These are phyloP conservation scores for Tetrastigma voinierianum DNA, from an alignment of 164 flowering plant genomes.

Conservation along the genomic window DNA sequence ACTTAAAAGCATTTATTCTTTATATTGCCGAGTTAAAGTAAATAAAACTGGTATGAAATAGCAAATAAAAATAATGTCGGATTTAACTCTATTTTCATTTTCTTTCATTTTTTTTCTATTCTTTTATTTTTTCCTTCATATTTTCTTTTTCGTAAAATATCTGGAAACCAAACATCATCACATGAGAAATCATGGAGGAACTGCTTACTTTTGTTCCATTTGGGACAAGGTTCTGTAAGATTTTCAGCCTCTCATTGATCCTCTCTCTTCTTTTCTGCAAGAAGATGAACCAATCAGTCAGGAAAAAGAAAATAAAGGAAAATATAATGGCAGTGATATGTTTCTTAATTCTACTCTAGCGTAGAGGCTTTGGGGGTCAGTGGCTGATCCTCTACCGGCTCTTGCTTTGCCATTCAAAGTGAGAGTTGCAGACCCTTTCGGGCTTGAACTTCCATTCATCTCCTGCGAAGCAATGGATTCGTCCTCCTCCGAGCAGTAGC, in stretches of 20 bases:
- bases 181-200: neutral
- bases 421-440: constrained; percentile 19
- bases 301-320: neutral
- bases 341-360: constrained; percentile 48
- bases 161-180: neutral
- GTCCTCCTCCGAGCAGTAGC: constrained; percentile 67
- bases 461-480: constrained; percentile 60
- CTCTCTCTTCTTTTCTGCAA: constrained; percentile 74
- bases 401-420: constrained; percentile 33
- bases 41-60: too few relatives aligned
- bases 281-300: neutral
- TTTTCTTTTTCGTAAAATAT: too few relatives aligned
- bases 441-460: constrained; percentile 24
- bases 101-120: too few relatives aligned
- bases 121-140: too few relatives aligned
- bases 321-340: neutral
- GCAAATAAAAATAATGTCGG: too few relatives aligned
- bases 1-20: too few relatives aligned
- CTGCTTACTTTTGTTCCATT: constrained; percentile 71
- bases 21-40: too few relatives aligned
- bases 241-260: constrained; percentile 67
- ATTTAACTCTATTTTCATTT: too few relatives aligned
- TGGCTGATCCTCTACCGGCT: constrained; percentile 48
- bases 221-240: constrained; percentile 68
- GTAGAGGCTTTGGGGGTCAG: constrained; percentile 54